Evolutionary conservation across 75 land plant species (phyloP).

Genomic region (Pseudotsuga menziesii): DNA sequence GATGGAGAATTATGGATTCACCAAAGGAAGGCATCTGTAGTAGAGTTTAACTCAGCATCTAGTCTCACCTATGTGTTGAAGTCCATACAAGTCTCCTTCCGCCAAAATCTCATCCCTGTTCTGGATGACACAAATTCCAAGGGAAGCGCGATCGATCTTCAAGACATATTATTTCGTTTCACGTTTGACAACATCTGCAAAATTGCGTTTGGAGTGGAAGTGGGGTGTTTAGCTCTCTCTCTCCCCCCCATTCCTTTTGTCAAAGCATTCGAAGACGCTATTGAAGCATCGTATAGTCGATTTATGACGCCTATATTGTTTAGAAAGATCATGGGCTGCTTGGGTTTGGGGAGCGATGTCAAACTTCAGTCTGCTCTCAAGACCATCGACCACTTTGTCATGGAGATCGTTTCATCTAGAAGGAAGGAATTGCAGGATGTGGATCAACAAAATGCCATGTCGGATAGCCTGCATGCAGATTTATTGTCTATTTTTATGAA

Average conservation of each 20-base stretch:
- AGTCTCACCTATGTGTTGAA: neutral
- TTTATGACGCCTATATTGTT: conserved; percentile 15
- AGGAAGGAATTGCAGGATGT: neutral
- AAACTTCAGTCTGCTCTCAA: conserved; percentile 1
- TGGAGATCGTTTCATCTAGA: conserved; percentile 3
- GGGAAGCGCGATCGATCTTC: conserved; percentile 12
- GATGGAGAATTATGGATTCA: conserved; percentile 14
- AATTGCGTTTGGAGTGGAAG: conserved; percentile 27
- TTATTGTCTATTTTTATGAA: conserved; percentile 17
- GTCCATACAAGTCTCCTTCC: conserved; percentile 4
- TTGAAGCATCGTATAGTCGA: conserved; percentile 1
- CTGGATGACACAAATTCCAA: neutral
- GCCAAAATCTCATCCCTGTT: conserved; percentile 4
- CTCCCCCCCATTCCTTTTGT: conserved; percentile 6
- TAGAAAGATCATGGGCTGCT: neutral
- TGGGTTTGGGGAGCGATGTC: conserved; percentile 15
- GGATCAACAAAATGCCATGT: neutral
- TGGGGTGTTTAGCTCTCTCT: neutral
- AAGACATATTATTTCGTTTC: conserved; percentile 28
- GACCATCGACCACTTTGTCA: conserved; percentile 7
- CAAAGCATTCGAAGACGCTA: conserved; percentile 16
- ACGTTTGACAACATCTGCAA: conserved; percentile 32
- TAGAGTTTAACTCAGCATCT: neutral
- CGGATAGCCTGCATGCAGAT: neutral
- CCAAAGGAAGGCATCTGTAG: conserved; percentile 7